Evolutionary conservation across 306 rosid genomes (phyloP).

Genomic region (Rosa persica): DNA sequence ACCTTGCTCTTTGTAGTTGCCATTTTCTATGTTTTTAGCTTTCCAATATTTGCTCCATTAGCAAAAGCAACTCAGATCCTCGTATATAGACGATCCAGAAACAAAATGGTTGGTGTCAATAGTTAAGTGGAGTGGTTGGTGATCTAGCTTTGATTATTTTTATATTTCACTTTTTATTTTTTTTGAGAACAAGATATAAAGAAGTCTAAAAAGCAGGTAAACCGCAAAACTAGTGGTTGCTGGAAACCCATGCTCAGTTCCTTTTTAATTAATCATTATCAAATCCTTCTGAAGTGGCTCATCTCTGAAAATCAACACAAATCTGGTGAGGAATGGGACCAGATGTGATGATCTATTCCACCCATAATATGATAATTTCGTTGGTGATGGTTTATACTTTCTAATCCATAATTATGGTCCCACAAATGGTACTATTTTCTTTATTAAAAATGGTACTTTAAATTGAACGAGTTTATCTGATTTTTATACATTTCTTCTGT

Average conservation of each 20-base stretch:
- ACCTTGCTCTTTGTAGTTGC: conserved; percentile 50
- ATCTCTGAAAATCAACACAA: not conserved
- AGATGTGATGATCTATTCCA: not conserved
- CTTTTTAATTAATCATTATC: not conserved
- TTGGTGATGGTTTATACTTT: no score
- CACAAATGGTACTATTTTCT: no score
- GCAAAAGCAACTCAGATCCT: not conserved
- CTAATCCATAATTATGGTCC: not conserved
- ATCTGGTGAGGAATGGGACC: not conserved
- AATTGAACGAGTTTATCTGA: not conserved
- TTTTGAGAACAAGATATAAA: not conserved
- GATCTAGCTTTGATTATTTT: not conserved
- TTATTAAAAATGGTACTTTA: no score
- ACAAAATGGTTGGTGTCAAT: not conserved
- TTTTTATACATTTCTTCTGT: not conserved
- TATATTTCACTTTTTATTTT: no score
- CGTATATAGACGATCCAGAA: not conserved
- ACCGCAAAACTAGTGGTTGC: not conserved
- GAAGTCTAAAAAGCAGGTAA: not conserved
- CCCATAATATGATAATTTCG: not conserved
- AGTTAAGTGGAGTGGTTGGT: not conserved
- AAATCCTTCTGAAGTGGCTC: not conserved
- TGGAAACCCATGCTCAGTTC: not conserved
- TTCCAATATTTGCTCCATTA: not conserved
- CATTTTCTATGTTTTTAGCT: not conserved